Conservation (phyloP, 148 eudicot species). For the Vaccinium corymbosum region DNA sequence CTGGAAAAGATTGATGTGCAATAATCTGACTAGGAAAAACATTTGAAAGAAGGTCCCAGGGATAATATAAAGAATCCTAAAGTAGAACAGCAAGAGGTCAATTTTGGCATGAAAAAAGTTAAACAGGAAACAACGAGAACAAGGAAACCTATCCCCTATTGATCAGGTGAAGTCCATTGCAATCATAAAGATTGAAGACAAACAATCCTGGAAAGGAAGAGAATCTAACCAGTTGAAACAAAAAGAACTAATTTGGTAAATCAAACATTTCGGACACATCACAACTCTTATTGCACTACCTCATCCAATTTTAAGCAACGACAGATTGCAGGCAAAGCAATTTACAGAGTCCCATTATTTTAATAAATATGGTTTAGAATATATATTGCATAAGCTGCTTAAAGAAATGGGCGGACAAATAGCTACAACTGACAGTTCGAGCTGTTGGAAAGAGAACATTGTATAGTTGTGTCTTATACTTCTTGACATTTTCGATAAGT, state of each 20-base stretch:
- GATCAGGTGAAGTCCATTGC: not conserved
- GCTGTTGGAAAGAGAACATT: not conserved
- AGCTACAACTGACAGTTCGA: not conserved
- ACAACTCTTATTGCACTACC: not conserved
- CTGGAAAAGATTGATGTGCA: not conserved
- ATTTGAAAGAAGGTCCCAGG: not conserved
- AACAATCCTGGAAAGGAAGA: not conserved
- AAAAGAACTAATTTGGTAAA: not conserved
- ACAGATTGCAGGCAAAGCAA: not conserved
- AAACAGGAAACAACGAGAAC: constrained; percentile 10
- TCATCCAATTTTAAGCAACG: not conserved
- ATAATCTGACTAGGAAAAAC: not conserved
- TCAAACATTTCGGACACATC: not conserved
- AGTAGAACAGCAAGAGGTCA: constrained; percentile 2
- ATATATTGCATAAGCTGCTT: not conserved
- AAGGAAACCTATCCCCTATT: not conserved
- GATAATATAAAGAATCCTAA: not conserved
- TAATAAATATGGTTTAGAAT: not conserved
- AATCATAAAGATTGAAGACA: not conserved
- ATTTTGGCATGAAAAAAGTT: not conserved
- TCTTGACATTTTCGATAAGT: not conserved
- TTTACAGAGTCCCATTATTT: not conserved
- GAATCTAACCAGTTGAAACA: not conserved
- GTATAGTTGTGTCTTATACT: not conserved
- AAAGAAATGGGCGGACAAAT: not conserved